Base-by-base conservation (phyloP, 2,329 filamentous ascomycete genomes). In the Stromatinia cepivora region DNA sequence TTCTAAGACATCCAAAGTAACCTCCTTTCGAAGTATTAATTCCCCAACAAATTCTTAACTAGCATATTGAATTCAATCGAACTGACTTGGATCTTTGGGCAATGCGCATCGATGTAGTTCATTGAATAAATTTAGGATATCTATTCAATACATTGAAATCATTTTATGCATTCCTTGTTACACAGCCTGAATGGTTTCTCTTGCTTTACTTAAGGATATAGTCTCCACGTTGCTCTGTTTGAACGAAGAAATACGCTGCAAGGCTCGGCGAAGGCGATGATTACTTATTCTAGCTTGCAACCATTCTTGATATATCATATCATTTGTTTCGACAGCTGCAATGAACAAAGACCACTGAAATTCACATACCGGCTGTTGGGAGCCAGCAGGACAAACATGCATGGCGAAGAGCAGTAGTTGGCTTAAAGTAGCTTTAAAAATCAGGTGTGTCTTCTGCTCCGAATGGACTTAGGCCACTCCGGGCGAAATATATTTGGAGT, bases 291-390 rank as follows among this genome's bases (percentile, higher is more conserved):
- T 45, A 15, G 25, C 42, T 20, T 61, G 58, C 7, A 72, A n/a
- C 71, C 71, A 73, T 42, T 72, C 71, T 66, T 68, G 63, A 36
- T 73, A 66, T 54, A 73, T 72, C 31, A 64, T 68, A 50, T 72
- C 70, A 28, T 65, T 66, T 20, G 70, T 73, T 50, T 73, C 71
- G 20, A 73, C 25, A 4, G 61, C 66, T n/a, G 70, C 69, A 59
- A 71, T 70, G 36, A 73, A 72, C 20, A 73, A 39, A 25, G 70
- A 68, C 71, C 71, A 73, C 59, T 72, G 71, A 42, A 72, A 72
- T 45, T 71, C 69, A 46, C 70, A 71, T 1, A 71, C 70, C 1
- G 63, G 68, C 20, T 71, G 70, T 22, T 65, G 42, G 9, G 45
- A 39, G 15, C 63, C 68, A 8, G n/a, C 52, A 28, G 45, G 45